A percentile compares a stretch with the other conserved stretches of the same genome.
These are phyloP conservation scores for Liriodendron chinense DNA, from an alignment of 164 flowering plant species.

Conservation along the genomic window DNA sequence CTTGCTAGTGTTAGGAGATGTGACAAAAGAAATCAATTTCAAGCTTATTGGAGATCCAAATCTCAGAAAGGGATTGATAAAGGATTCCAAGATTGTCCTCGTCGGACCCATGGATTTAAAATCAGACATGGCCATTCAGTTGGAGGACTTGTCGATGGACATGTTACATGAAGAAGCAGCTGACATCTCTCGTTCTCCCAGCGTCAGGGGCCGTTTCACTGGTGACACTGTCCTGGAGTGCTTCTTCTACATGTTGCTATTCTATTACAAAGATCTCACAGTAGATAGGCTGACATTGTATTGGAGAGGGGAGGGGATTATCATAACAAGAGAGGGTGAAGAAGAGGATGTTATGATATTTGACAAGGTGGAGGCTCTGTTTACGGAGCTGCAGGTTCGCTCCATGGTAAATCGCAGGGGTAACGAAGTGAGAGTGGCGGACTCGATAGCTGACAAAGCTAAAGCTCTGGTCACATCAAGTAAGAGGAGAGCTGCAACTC, in stretches of 20 bases:
- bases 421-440: background rate
- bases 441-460: background rate
- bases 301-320: background rate
- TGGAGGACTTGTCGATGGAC: no score
- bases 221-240: background rate
- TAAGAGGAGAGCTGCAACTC: background rate
- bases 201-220: background rate
- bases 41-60: background rate
- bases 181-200: background rate
- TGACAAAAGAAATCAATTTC: background rate
- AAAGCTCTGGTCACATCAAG: background rate
- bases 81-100: background rate
- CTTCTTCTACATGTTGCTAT: background rate
- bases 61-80: background rate
- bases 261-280: background rate
- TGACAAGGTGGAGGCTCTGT: background rate
- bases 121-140: background rate
- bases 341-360: background rate
- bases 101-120: background rate
- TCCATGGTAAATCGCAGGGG: background rate
- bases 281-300: background rate
- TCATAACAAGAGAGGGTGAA: background rate
- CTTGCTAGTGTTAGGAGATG: background rate
- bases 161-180: background rate
- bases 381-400: background rate